phyloP scores from a whole-genome alignment of 306 rosid species.

The Hippophae gyantsensis region DNA sequence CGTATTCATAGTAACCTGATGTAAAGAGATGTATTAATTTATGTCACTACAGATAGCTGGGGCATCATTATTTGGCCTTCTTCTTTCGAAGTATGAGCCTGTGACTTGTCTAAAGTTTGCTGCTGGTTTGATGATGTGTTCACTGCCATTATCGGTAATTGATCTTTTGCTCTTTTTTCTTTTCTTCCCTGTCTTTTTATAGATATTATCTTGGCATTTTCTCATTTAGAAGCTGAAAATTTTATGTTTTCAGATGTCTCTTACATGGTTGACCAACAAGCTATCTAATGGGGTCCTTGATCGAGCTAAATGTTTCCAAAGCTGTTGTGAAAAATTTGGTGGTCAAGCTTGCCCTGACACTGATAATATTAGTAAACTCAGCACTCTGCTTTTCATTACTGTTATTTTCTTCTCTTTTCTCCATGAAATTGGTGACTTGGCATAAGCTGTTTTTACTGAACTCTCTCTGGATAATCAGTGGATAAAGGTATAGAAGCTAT shows the following conservation, averaged over 20 bases:
- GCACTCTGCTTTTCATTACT: not conserved
- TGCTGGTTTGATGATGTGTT: slow-evolving; percentile 61
- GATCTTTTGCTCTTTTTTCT: slow-evolving; percentile 23
- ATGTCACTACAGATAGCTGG: slow-evolving; percentile 62
- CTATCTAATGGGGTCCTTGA: slow-evolving; percentile 96
- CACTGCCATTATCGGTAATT: slow-evolving; percentile 73
- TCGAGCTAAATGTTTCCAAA: slow-evolving; percentile 61
- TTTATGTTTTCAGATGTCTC: slow-evolving; percentile 42
- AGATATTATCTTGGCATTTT: not conserved
- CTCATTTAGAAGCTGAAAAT: slow-evolving; percentile 9
- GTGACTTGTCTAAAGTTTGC: slow-evolving; percentile 81
- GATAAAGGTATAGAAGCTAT: slow-evolving; percentile 68
- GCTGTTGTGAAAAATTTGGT: slow-evolving; percentile 35
- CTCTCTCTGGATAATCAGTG: slow-evolving; percentile 38
- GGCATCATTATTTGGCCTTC: slow-evolving; percentile 70
- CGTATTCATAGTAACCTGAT: slow-evolving; percentile 2
- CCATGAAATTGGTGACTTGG: not conserved
- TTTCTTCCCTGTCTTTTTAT: not conserved
- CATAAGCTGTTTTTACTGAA: slow-evolving; percentile 14
- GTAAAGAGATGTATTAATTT: slow-evolving; percentile 13
- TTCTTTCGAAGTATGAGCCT: slow-evolving; percentile 76
- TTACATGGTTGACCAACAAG: slow-evolving; percentile 69
- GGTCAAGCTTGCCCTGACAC: slow-evolving; percentile 36
- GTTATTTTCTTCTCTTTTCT: not conserved
- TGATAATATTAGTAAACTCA: slow-evolving; percentile 46